A percentile compares a stretch with the other conserved stretches of the same genome.
These are phyloP conservation scores for Globisporangium solare DNA, from an alignment of 352 stramenopile genomes.

Conservation along the genomic window DNA sequence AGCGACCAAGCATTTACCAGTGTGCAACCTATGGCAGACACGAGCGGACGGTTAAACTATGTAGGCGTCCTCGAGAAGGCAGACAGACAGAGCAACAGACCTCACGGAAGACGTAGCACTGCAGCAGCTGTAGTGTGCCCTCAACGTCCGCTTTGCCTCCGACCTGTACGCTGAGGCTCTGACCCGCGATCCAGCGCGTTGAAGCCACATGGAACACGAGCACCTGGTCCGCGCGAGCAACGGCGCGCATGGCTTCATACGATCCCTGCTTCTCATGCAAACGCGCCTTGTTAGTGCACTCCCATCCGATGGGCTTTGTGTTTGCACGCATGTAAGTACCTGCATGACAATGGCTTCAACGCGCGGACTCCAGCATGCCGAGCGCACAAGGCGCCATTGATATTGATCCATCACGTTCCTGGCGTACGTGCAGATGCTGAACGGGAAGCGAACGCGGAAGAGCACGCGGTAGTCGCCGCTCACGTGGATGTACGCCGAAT, in stretches of 20 bases:
- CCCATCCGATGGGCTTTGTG: too few species aligned
- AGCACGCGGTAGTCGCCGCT: neutral
- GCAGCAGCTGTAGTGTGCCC: conserved; percentile 3
- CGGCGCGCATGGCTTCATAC: conserved; percentile 14
- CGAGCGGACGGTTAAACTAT: too few species aligned
- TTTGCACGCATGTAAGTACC: neutral
- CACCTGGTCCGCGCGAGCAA: conserved; percentile 12
- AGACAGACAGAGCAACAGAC: neutral
- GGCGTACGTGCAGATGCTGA: neutral
- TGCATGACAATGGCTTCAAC: conserved; percentile 1
- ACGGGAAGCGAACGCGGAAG: conserved; percentile 1
- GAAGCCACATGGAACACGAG: conserved; percentile 19
- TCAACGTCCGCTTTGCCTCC: conserved; percentile 5
- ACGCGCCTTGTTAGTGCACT: neutral
- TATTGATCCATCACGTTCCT: neutral
- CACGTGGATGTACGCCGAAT: conserved; percentile 2
- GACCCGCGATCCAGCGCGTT: conserved; percentile 22
- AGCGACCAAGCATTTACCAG: too few species aligned
- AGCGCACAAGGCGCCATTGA: neutral
- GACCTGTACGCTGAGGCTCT: conserved; percentile 15
- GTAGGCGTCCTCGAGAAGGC: too few species aligned
- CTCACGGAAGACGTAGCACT: conserved; percentile 18
- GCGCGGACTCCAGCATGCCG: neutral
- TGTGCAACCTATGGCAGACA: too few species aligned
- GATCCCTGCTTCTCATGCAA: conserved; percentile 3